phyloP scores from a whole-genome alignment of 768 basidiomycete genomes.

The Trametes cinnabarina region DNA sequence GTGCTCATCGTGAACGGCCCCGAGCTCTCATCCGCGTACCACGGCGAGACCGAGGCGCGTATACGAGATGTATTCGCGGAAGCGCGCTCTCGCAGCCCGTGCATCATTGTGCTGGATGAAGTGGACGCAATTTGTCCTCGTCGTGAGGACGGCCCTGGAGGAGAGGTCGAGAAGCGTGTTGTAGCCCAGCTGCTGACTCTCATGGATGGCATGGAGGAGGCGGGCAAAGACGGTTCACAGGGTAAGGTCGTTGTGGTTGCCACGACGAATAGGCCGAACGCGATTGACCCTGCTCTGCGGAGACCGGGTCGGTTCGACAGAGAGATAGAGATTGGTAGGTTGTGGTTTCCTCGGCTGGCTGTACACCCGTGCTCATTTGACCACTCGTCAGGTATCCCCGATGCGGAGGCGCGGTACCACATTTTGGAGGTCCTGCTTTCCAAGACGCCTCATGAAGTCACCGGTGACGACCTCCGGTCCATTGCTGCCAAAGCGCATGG shows the following conservation, averaged over 20 bases:
- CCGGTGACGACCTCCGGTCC: conserved; percentile 54
- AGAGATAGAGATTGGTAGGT: conserved; percentile 90
- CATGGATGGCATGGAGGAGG: conserved; percentile 83
- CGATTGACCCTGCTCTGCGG: conserved; percentile 89
- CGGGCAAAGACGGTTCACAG: conserved; percentile 36
- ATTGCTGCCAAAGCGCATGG: conserved; percentile 86
- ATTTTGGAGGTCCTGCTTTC: conserved; percentile 85
- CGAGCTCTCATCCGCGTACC: conserved; percentile 91
- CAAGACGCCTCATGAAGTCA: conserved; percentile 75
- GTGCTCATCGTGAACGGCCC: conserved; percentile 96
- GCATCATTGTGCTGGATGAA: conserved; percentile 94
- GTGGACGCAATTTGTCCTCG: conserved; percentile 92
- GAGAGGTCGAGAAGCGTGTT: conserved; percentile 94
- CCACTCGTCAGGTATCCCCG: conserved; percentile 69
- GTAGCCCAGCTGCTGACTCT: conserved; percentile 94
- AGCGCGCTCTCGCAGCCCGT: conserved; percentile 78
- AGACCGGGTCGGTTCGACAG: conserved; percentile 90
- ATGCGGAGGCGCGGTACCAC: conserved; percentile 75
- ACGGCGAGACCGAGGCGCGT: conserved; percentile 93
- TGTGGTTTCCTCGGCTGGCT: neutral
- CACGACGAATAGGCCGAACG: conserved; percentile 93
- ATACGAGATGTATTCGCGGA: conserved; percentile 87
- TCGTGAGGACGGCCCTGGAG: conserved; percentile 84
- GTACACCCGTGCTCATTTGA: neutral
- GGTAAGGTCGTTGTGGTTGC: conserved; percentile 89